A percentile compares a stretch with the other conserved stretches of the same genome.
These are phyloP conservation scores for Saussurea involucrata DNA, from an alignment of 129 eudicot species.

Conservation along the genomic window DNA sequence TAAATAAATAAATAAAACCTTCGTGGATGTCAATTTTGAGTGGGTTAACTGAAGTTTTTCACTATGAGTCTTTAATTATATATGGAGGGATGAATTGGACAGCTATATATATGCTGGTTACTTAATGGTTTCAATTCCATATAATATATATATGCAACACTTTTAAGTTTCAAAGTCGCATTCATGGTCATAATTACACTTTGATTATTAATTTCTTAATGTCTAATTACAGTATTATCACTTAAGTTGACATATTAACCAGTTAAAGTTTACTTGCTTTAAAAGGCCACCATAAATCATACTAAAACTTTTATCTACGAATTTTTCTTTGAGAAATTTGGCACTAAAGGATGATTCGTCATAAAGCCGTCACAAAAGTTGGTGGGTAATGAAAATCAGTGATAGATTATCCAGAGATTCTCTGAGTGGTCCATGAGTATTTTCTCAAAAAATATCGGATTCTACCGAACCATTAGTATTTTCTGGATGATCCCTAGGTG, in stretches of 20 bases:
- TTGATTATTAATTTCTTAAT: conserved; percentile 19
- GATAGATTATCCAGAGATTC: too few species aligned
- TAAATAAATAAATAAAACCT: neutral
- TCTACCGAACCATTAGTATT: too few species aligned
- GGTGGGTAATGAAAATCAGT: too few species aligned
- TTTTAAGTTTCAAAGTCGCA: conserved; percentile 5
- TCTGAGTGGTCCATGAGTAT: too few species aligned
- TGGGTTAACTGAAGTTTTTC: neutral
- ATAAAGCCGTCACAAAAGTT: too few species aligned
- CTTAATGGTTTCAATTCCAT: neutral
- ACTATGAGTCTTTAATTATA: neutral
- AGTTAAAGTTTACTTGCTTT: neutral
- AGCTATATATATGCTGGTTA: conserved; percentile 1
- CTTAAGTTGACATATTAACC: conserved; percentile 14
- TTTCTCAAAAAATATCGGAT: too few species aligned
- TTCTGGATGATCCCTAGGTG: too few species aligned
- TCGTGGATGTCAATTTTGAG: neutral
- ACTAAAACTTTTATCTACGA: too few species aligned
- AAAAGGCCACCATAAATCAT: neutral
- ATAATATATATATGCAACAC: neutral
- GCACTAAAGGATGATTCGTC: too few species aligned
- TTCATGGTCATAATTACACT: conserved; percentile 20
- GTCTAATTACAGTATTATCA: conserved; percentile 13
- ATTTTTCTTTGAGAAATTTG: too few species aligned
- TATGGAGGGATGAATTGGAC: neutral